Evolutionary conservation across 2,329 filamentous ascomycete genomes (phyloP).

Genomic region (Venturiaceae sp.): DNA sequence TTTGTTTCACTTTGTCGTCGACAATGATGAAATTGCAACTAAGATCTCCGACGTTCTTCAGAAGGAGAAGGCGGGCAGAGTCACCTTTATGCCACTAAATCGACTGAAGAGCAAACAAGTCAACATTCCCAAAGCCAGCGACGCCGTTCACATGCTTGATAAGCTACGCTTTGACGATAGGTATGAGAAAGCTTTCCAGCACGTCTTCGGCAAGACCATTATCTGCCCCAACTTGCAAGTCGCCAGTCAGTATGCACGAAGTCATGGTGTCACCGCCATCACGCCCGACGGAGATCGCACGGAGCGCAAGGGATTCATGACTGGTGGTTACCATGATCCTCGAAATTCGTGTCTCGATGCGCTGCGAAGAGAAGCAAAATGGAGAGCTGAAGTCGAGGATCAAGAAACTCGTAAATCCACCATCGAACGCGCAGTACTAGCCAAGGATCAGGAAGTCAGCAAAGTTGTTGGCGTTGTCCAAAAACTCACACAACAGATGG

Average conservation of each 20-base stretch:
- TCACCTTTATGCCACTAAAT: slow-evolving; percentile 92
- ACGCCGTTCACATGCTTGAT: slow-evolving; percentile 77
- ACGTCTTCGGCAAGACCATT: slow-evolving; percentile 92
- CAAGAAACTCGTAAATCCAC: slow-evolving; percentile 54
- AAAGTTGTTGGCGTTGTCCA: slow-evolving; percentile 73
- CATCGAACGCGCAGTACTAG: slow-evolving; percentile 61
- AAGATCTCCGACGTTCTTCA: slow-evolving; percentile 71
- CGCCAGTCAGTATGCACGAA: slow-evolving; percentile 83
- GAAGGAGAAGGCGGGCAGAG: slow-evolving; percentile 68
- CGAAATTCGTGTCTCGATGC: slow-evolving; percentile 80
- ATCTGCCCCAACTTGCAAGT: slow-evolving; percentile 85
- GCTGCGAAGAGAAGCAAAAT: slow-evolving; percentile 64
- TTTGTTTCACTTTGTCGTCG: slow-evolving; percentile 92
- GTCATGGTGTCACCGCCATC: slow-evolving; percentile 84
- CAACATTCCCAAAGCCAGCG: slow-evolving; percentile 75
- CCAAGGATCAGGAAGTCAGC: slow-evolving; percentile 82
- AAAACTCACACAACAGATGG: slow-evolving; percentile 69
- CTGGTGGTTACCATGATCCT: slow-evolving; percentile 86
- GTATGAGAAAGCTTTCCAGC: slow-evolving; percentile 80
- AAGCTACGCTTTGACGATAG: slow-evolving; percentile 70
- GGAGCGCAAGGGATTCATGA: slow-evolving; percentile 91
- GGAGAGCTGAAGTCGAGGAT: slow-evolving; percentile 63
- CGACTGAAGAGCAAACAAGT: slow-evolving; percentile 60
- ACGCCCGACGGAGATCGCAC: slow-evolving; percentile 91
- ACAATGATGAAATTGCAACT: slow-evolving; percentile 80